phyloP scores from a whole-genome alignment of 352 stramenopile genomes.

The Lagenidium sp. region DNA sequence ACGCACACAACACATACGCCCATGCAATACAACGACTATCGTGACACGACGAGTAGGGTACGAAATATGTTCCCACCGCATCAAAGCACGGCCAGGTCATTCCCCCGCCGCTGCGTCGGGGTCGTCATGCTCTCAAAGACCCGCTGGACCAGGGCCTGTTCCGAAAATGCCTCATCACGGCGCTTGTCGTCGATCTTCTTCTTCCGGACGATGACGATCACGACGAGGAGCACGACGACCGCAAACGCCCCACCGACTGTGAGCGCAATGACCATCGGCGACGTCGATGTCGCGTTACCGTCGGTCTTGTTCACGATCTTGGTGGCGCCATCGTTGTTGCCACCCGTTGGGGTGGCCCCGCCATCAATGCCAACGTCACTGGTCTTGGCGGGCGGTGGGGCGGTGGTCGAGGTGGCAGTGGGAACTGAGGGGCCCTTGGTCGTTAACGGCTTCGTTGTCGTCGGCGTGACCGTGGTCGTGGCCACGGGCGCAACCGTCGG shows the following conservation, averaged over 20 bases:
- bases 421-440: too few species aligned
- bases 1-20: too few species aligned
- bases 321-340: slow-evolving; percentile 8
- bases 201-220: slow-evolving; percentile 16
- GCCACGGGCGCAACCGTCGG: too few species aligned
- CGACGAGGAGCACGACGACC: slow-evolving; percentile 12
- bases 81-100: slow-evolving; percentile 7
- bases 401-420: too few species aligned
- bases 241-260: slow-evolving; percentile 6
- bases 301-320: slow-evolving; percentile 19
- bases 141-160: slow-evolving; percentile 1
- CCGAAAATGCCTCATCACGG: not conserved
- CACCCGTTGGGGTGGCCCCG: too few species aligned
- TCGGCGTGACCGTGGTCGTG: not conserved
- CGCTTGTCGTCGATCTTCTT: slow-evolving; percentile 20
- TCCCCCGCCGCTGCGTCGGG: not conserved
- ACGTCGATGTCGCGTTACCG: slow-evolving; percentile 2
- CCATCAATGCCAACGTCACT: too few species aligned
- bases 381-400: too few species aligned
- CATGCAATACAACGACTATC: too few species aligned
- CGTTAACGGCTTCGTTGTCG: slow-evolving; percentile 1
- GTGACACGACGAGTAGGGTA: too few species aligned
- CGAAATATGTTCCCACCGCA: too few species aligned
- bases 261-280: slow-evolving; percentile 15
- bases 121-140: slow-evolving; percentile 4